phyloP scores from a whole-genome alignment of 2,329 filamentous ascomycete species.

The Penicillium occitanis region DNA sequence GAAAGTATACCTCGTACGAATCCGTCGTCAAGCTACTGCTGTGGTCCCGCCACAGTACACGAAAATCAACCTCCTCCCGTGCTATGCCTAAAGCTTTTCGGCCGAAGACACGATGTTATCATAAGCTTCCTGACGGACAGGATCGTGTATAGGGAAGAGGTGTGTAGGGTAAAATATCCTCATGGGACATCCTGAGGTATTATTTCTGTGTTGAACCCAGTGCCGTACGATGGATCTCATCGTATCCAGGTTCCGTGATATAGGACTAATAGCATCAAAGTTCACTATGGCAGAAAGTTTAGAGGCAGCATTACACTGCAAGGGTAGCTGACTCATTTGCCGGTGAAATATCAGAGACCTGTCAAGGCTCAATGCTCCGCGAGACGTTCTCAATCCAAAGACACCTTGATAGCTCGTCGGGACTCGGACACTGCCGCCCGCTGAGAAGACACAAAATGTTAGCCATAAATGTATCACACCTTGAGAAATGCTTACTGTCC shows the following conservation, averaged over 20 bases:
- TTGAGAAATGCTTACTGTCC: not conserved
- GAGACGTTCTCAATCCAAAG: not conserved
- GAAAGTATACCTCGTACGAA: not conserved
- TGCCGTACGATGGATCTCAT: not conserved
- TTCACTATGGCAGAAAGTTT: not conserved
- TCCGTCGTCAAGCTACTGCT: not conserved
- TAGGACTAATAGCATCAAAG: not conserved
- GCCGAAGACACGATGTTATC: not conserved
- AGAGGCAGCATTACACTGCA: not conserved
- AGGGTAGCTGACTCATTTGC: not conserved
- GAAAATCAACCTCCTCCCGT: not conserved
- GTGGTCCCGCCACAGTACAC: not conserved
- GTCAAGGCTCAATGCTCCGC: not conserved
- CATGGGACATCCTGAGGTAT: not conserved
- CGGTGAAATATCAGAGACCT: not conserved
- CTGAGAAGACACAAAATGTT: not conserved
- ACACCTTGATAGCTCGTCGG: not conserved
- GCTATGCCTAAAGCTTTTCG: not conserved
- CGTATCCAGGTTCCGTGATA: not conserved
- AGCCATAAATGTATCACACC: not conserved
- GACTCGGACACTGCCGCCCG: not conserved
- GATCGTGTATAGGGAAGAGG: not conserved
- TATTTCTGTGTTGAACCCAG: not conserved
- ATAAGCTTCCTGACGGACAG: not conserved
- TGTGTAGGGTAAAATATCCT: not conserved